Evolutionary conservation across 2,329 filamentous ascomycete species (phyloP), one percentile per base, ranked within the genome.

Genomic region (Trichoderma afroharzianum): DNA sequence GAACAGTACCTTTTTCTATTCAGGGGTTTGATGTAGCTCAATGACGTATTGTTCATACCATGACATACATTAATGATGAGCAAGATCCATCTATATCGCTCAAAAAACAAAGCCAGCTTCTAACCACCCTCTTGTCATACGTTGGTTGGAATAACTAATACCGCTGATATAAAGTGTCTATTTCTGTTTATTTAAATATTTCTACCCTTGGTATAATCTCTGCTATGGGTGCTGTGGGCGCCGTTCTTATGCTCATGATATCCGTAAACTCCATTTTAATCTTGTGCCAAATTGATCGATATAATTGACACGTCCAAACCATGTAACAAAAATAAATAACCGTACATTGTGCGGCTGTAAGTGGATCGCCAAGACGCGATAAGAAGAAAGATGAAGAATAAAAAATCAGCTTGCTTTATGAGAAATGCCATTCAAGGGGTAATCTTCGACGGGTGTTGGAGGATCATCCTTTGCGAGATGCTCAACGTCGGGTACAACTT

Each of bases 401-500:
- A 11, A 59, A 61, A 30, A 32, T 66, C 15, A 66, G 50, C 53
- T 71, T 26, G 68, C 53, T 43, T 71, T 71, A 15, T 68, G 57
- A 6, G 63, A 47, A 33, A 59, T 72, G 73, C 70, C 74, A 26
- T 72, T 63, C 9, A 72, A 70, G 15, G 73, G 72, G 30, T 71
- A 75, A 14, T 74, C 71, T 14, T 78, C 76, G 12, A 75, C 75
- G 7, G 76, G 73, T 12, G 73, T 68, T 30, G 79, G 74, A 9
- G 81, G 80, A 39, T 81, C 79, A 64, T 82, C 81, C 63, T 77
- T 77, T 72, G 78, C 76, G 33, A 77, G 74, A 71, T 79, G 79
- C 21, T 78, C 80, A 50, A 81, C 76, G 74, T 89, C 87, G 1
- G 86, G 85, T 70, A 88, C 79, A 57, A 91, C 85, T 74, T 88